Percentiles rank a stretch among this genome's conserved stretches.
Conservation (phyloP, 2,329 filamentous ascomycete species). For the Fusarium verticillioides region DNA sequence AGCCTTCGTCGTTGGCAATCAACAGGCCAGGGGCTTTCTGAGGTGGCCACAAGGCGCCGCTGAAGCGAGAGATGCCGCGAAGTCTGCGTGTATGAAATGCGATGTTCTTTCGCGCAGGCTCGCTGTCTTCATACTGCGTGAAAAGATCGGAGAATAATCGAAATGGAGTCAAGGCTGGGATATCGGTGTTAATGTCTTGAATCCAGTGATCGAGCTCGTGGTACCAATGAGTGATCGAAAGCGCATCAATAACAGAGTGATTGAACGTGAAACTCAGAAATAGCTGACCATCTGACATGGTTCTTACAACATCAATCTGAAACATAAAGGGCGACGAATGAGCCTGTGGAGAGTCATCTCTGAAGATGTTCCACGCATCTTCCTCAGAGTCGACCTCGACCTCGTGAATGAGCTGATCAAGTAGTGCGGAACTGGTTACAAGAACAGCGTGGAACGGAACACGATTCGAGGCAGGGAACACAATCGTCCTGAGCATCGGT, state of each 20-base stretch:
- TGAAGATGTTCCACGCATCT: conserved; percentile 34
- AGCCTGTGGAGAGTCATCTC: conserved; percentile 25
- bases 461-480: conserved; percentile 32
- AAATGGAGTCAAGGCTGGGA: conserved; percentile 45
- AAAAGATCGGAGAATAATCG: conserved; percentile 49
- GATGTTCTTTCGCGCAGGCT: conserved; percentile 44
- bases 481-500: conserved; percentile 47
- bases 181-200: conserved; percentile 17
- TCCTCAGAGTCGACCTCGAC: conserved; percentile 34
- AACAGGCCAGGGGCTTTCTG: conserved; percentile 50
- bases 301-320: conserved; percentile 40
- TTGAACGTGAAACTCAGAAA: conserved; percentile 48
- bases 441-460: conserved; percentile 47
- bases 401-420: conserved; percentile 43
- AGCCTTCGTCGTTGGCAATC: conserved; percentile 46
- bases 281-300: conserved; percentile 18
- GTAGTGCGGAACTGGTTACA: conserved; percentile 30
- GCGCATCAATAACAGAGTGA: conserved; percentile 51
- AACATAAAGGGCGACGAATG: conserved; percentile 48
- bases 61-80: conserved; percentile 50
- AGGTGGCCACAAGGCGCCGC: conserved; percentile 48
- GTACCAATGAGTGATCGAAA: conserved; percentile 49
- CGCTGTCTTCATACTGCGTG: conserved; percentile 45
- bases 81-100: conserved; percentile 47
- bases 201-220: conserved; percentile 49